Percentiles rank a stretch among this genome's conserved stretches.
Evolutionary conservation across 2,329 filamentous ascomycete species (phyloP).

Genomic region (Ophiostoma piceae): DNA sequence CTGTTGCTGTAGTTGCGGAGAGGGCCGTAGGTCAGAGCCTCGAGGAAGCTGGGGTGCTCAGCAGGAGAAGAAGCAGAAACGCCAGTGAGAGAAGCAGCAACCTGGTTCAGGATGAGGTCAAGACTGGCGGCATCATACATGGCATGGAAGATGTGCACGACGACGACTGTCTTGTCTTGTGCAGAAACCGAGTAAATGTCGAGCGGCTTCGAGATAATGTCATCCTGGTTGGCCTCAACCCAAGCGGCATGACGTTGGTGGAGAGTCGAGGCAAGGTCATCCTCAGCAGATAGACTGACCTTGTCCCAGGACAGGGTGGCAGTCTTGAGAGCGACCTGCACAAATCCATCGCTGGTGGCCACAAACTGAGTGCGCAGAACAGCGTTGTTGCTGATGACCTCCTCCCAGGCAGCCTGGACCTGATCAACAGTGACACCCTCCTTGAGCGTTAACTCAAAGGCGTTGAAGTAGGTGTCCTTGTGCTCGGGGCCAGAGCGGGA

Average conservation of each 20-base stretch:
- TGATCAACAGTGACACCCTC: slow-evolving; percentile 39
- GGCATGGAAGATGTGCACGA: slow-evolving; percentile 73
- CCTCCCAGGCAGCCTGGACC: slow-evolving; percentile 55
- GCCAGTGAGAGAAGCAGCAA: slow-evolving; percentile 36
- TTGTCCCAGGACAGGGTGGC: slow-evolving; percentile 43
- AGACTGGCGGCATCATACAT: slow-evolving; percentile 83
- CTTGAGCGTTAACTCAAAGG: slow-evolving; percentile 58
- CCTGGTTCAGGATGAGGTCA: slow-evolving; percentile 56
- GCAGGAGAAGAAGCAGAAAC: neutral
- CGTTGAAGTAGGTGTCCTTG: slow-evolving; percentile 65
- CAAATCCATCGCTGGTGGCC: slow-evolving; percentile 66
- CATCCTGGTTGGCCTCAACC: slow-evolving; percentile 47
- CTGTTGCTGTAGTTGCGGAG: slow-evolving; percentile 44
- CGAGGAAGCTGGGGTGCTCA: slow-evolving; percentile 47
- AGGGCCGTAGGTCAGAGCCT: slow-evolving; percentile 65
- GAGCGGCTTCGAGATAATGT: slow-evolving; percentile 47
- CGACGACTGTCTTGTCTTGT: slow-evolving; percentile 39
- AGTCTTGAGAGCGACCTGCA: slow-evolving; percentile 61
- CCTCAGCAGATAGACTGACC: slow-evolving; percentile 29
- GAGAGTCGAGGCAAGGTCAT: slow-evolving; percentile 35
- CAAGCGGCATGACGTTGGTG: slow-evolving; percentile 43
- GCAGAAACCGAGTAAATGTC: slow-evolving; percentile 42
- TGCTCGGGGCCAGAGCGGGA: slow-evolving; percentile 50
- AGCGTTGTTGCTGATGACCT: slow-evolving; percentile 48
- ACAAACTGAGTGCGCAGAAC: slow-evolving; percentile 71